Percentiles rank a stretch among this genome's conserved stretches.
Evolutionary conservation across 345 rosid species (phyloP).

Genomic region (Microthlaspi erraticum): DNA sequence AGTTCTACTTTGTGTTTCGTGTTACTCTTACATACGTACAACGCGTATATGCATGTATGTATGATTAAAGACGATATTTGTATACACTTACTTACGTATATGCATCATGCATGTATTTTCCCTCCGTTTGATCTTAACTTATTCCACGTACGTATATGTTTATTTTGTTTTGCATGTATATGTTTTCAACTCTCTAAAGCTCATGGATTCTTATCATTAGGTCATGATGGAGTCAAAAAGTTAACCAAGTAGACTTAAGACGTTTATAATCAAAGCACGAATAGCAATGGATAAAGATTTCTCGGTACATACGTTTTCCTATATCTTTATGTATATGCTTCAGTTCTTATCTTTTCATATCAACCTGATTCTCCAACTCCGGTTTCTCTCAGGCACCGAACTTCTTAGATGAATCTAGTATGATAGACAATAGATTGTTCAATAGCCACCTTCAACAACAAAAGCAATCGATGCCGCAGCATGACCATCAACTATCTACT

Average conservation of each 20-base stretch:
- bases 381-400: conserved; percentile 54
- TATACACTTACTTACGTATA: too few species aligned
- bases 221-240: conserved; percentile 13
- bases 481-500: conserved; percentile 46
- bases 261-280: conserved; percentile 35
- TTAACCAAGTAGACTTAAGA: background rate
- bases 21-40: too few species aligned
- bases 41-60: too few species aligned
- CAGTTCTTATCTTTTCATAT: conserved; percentile 16
- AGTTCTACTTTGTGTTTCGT: conserved; percentile 4
- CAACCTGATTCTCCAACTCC: conserved; percentile 29
- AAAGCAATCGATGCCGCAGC: conserved; percentile 41
- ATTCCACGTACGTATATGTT: conserved; percentile 2
- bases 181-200: conserved; percentile 16
- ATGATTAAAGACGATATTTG: too few species aligned
- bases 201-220: conserved; percentile 23
- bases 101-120: too few species aligned
- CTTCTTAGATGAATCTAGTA: conserved; percentile 52
- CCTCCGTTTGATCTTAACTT: conserved; percentile 24
- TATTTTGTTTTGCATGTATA: background rate
- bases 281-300: conserved; percentile 74
- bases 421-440: conserved; percentile 70
- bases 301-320: conserved; percentile 55
- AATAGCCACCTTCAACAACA: conserved; percentile 50
- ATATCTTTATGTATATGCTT: conserved; percentile 35